Conservation (phyloP, 2,329 filamentous ascomycete species). For the Hypoxylon sp. region DNA sequence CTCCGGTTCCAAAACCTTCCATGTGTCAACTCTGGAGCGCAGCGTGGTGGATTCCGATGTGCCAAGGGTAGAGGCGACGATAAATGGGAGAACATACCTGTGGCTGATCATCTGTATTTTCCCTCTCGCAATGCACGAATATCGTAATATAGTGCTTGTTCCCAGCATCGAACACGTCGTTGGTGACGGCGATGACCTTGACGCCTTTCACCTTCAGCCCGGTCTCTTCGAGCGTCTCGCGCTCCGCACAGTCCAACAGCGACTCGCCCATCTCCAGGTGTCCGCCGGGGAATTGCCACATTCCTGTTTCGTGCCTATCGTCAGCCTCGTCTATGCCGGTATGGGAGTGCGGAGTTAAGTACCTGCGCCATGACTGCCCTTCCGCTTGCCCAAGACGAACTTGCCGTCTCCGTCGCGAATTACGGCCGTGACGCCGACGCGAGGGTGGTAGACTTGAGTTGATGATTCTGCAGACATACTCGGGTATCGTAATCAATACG, state of each 20-base stretch:
- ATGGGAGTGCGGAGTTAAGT: conserved; percentile 30
- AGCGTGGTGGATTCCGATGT: background rate
- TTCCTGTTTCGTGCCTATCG: conserved; percentile 56
- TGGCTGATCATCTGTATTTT: conserved; percentile 61
- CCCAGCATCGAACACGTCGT: conserved; percentile 70
- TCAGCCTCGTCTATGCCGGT: background rate
- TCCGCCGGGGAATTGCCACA: conserved; percentile 77
- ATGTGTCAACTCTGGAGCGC: conserved; percentile 52
- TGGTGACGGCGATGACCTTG: conserved; percentile 71
- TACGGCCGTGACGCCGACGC: conserved; percentile 63
- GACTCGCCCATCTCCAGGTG: conserved; percentile 78
- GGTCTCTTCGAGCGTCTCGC: conserved; percentile 79
- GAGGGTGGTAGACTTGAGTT: conserved; percentile 48
- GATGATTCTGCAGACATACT: conserved; percentile 39
- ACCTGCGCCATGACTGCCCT: conserved; percentile 63
- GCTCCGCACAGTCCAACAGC: conserved; percentile 69
- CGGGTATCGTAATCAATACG: background rate
- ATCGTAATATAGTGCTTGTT: conserved; percentile 80
- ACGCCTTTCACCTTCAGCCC: conserved; percentile 66
- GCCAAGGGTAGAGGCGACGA: background rate
- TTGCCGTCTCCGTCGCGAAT: conserved; percentile 57
- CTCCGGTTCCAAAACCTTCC: conserved; percentile 59
- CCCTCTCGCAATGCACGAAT: conserved; percentile 69
- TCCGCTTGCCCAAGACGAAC: conserved; percentile 61
- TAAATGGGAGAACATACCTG: conserved; percentile 58